Evolutionary conservation across 495 filamentous ascomycete species (phyloP), one percentile per base, ranked within the genome.

Genomic region (Elaphomyces granulatus): DNA sequence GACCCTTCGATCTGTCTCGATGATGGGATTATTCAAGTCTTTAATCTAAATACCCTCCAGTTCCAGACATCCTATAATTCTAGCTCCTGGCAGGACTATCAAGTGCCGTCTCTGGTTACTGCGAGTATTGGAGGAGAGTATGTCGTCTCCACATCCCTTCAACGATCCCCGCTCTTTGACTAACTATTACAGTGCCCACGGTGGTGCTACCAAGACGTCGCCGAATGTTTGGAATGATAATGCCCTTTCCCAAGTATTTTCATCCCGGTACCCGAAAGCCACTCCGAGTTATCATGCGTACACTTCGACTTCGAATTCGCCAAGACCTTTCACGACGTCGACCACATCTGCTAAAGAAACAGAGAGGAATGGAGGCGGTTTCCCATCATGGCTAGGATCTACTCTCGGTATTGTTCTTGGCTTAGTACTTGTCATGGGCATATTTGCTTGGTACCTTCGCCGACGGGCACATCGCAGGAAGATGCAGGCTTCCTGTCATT

Each of bases 51-150:
- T 26, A 57, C 58, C 8, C 56, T 59, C 1, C 26, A 46, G 0
- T 80, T 76, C 69, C 49, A 72, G 40, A 45, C 54, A 10, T 52
- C 57, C 2, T 80, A 80, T 44, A 64, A 77, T 44, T 77, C 77
- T 3, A 50, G 50, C 0, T 53, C 57, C 17, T 69, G 62, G 55
- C 58, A 60, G 17, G 51, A 67, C 19, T 81, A 81, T 46, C 57
- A 59, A 9, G 67, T 80, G 3, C 77, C 77, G 1, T 43, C 54
- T 10, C 52, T 55, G 34, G 56, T 80, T 20, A 50, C 58, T 15
- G 38, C 48, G 3, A 63, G 53, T 42, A 78, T 80, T 47, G 75
- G 76, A n/a, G 76, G 76, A 16, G 61, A 54, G 40, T 42, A 37
- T 36, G 40, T 41, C 4, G 3, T 4, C 18, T 8, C 6, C 14